phyloP scores from a whole-genome alignment of 495 filamentous ascomycete genomes.

The Penicillium tannophilum region DNA sequence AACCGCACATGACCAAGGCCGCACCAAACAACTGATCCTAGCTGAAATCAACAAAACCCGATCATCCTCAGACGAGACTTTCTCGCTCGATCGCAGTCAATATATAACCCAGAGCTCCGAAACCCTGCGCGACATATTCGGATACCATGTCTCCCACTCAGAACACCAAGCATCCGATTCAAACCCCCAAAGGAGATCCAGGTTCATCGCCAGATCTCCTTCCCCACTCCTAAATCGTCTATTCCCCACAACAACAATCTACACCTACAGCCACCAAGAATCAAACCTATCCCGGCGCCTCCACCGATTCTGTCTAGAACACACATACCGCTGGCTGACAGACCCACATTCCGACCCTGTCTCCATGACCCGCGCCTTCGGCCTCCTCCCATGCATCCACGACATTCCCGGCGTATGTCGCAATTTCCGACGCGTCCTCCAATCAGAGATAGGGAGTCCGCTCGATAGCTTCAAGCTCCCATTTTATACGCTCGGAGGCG shows the following conservation, averaged over 20 bases:
- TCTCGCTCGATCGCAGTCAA: background rate
- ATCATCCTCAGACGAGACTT: background rate
- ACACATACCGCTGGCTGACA: conserved; percentile 60
- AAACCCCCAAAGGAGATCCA: background rate
- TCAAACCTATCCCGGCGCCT: conserved; percentile 69
- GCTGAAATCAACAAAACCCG: conserved; percentile 20
- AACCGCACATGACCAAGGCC: conserved; percentile 10
- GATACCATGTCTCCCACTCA: conserved; percentile 21
- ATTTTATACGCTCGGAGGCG: conserved; percentile 66
- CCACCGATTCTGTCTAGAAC: conserved; percentile 67
- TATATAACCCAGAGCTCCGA: background rate
- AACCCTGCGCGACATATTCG: conserved; percentile 15
- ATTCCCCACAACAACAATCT: conserved; percentile 28
- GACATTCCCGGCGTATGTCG: conserved; percentile 51
- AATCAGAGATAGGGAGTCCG: conserved; percentile 21
- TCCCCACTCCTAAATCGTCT: conserved; percentile 30
- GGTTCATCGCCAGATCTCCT: conserved; percentile 8
- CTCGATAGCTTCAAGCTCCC: conserved; percentile 60
- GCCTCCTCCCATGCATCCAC: conserved; percentile 64
- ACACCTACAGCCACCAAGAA: conserved; percentile 56
- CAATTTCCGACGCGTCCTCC: conserved; percentile 39
- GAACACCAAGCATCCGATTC: background rate
- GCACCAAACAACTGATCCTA: conserved; percentile 20
- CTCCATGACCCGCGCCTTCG: conserved; percentile 62
- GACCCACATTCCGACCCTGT: conserved; percentile 53